phyloP scores from a whole-genome alignment of 2,329 filamentous ascomycete genomes.

The Chrysoporthe austroafricana region DNA sequence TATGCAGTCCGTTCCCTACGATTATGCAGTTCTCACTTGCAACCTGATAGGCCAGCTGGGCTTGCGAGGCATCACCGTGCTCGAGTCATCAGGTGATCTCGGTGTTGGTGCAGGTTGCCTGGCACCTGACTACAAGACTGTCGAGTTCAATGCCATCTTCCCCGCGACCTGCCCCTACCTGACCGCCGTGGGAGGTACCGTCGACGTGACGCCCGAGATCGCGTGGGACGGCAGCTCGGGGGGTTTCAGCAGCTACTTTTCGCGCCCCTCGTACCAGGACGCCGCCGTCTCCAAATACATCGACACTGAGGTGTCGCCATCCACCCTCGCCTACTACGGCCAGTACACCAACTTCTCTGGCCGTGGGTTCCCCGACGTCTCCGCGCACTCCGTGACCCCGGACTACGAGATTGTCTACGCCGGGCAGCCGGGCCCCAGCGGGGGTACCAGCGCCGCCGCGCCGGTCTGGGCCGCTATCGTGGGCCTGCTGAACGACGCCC shows the following conservation, averaged over 20 bases:
- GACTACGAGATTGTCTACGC: slow-evolving; percentile 29
- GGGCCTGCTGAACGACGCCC: slow-evolving; percentile 55
- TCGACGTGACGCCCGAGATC: slow-evolving; percentile 53
- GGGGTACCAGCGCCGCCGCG: slow-evolving; percentile 47
- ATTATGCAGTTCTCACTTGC: slow-evolving; percentile 57
- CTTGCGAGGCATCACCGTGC: slow-evolving; percentile 67
- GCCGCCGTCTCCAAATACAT: slow-evolving; percentile 51
- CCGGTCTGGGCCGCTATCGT: slow-evolving; percentile 58
- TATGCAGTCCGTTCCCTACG: slow-evolving; percentile 56
- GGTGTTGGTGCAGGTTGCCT: slow-evolving; percentile 40
- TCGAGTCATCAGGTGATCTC: slow-evolving; percentile 65
- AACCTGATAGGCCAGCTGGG: slow-evolving; percentile 67
- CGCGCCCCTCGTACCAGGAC: slow-evolving; percentile 49
- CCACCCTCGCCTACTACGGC: slow-evolving; percentile 19
- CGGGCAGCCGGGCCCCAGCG: neutral
- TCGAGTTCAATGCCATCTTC: slow-evolving; percentile 48
- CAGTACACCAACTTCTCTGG: slow-evolving; percentile 48
- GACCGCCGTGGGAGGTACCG: slow-evolving; percentile 64
- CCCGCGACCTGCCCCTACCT: slow-evolving; percentile 59
- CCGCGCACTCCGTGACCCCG: slow-evolving; percentile 44
- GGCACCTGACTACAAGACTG: slow-evolving; percentile 33
- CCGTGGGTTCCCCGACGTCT: slow-evolving; percentile 25
- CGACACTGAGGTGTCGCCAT: slow-evolving; percentile 45
- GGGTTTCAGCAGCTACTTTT: slow-evolving; percentile 54
- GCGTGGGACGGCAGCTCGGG: slow-evolving; percentile 57